A percentile compares a stretch with the other conserved stretches of the same genome.
phyloP scores from a whole-genome alignment of 2,329 filamentous ascomycete species.

The Epichloe scottii region DNA sequence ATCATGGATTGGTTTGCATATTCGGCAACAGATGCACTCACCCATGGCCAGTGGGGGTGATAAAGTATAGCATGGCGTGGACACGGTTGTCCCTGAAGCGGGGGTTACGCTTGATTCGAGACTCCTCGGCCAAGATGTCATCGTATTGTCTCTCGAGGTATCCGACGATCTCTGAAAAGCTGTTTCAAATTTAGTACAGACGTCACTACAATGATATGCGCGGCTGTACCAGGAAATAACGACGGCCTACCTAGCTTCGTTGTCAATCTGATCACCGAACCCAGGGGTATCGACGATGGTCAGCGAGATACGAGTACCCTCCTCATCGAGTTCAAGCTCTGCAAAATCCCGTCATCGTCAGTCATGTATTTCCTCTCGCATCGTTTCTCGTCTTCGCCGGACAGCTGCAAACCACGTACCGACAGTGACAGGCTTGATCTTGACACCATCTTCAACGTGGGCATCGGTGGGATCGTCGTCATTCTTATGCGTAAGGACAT shows the following conservation, averaged over 20 bases:
- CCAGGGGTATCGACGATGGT: slow-evolving; percentile 98
- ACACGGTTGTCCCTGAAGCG: slow-evolving; percentile 98
- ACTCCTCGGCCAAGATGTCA: slow-evolving; percentile 97
- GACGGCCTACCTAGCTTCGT: slow-evolving; percentile 71
- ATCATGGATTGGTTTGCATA: background rate
- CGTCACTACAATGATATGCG: background rate
- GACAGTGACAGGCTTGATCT: slow-evolving; percentile 97
- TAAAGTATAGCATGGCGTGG: slow-evolving; percentile 97
- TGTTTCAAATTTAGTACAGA: slow-evolving; percentile 21
- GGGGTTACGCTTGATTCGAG: slow-evolving; percentile 99
- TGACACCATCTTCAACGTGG: slow-evolving; percentile 90
- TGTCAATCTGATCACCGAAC: slow-evolving; percentile 98
- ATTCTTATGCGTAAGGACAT: slow-evolving; percentile 83
- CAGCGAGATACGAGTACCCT: slow-evolving; percentile 93
- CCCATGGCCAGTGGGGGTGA: slow-evolving; percentile 95
- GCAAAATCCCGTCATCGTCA: slow-evolving; percentile 4
- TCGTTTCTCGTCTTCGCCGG: background rate
- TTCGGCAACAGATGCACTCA: slow-evolving; percentile 28
- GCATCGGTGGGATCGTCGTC: slow-evolving; percentile 80
- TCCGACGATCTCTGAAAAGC: slow-evolving; percentile 94
- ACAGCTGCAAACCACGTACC: slow-evolving; percentile 38
- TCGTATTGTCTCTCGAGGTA: slow-evolving; percentile 99
- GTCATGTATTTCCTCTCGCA: background rate
- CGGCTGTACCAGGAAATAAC: background rate
- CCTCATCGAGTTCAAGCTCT: slow-evolving; percentile 95